A percentile compares a stretch with the other conserved stretches of the same genome.
These are phyloP conservation scores for Boletus rufocinnamomeus DNA, from an alignment of 768 basidiomycete species.

Conservation along the genomic window DNA sequence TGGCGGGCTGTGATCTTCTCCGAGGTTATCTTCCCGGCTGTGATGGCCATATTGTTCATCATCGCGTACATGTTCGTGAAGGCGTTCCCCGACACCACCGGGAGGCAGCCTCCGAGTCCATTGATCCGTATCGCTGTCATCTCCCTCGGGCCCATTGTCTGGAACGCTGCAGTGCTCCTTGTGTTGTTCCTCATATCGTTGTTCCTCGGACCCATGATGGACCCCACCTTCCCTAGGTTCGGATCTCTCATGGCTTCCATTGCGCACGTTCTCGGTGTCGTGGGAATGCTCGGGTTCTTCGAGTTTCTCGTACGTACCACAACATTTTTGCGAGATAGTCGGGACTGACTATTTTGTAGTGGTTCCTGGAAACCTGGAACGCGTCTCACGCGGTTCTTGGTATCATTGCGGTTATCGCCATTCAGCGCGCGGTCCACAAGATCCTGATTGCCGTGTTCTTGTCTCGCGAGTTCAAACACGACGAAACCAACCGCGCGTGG, in stretches of 20 bases:
- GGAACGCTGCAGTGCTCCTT: constrained; percentile 87
- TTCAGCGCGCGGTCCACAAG: constrained; percentile 94
- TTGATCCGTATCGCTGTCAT: constrained; percentile 93
- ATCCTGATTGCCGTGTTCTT: constrained; percentile 91
- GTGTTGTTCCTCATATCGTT: constrained; percentile 88
- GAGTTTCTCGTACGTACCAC: constrained; percentile 80
- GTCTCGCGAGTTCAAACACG: constrained; percentile 98
- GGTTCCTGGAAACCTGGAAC: constrained; percentile 94
- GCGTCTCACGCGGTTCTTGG: constrained; percentile 92
- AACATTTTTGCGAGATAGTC: neutral
- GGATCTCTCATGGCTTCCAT: constrained; percentile 91
- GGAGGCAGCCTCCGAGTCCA: constrained; percentile 72
- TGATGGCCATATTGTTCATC: constrained; percentile 84
- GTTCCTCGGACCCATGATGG: constrained; percentile 90
- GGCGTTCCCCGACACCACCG: constrained; percentile 69
- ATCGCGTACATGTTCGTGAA: constrained; percentile 93
- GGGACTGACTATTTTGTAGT: constrained; percentile 48
- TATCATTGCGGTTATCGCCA: constrained; percentile 85
- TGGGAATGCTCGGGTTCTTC: constrained; percentile 93
- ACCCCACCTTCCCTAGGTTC: constrained; percentile 82
- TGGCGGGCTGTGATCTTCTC: constrained; percentile 91
- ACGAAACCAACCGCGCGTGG: constrained; percentile 98
- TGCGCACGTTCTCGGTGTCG: constrained; percentile 76
- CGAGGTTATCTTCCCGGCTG: constrained; percentile 82
- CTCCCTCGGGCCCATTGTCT: constrained; percentile 92